Percentiles rank a stretch among this genome's conserved stretches.
Conservation (phyloP, 352 stramenopile species). For the Phytopythium boreale region DNA sequence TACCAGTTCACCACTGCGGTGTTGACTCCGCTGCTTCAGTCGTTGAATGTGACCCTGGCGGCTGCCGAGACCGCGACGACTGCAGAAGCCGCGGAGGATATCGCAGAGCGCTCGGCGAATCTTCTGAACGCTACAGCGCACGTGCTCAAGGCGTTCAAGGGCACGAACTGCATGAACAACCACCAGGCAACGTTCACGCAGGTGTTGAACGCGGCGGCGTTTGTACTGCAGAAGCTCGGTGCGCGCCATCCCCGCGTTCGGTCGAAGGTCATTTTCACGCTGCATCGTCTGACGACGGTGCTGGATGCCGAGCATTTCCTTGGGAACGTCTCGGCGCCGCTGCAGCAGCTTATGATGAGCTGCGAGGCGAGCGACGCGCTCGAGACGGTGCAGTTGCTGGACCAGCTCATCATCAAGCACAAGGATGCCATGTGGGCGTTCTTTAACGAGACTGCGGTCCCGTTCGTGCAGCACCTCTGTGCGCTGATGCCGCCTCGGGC, state of each 20-base stretch:
- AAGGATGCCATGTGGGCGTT: conserved; percentile 66
- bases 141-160: conserved; percentile 81
- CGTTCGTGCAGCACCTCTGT: conserved; percentile 75
- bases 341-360: conserved; percentile 68
- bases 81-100: conserved; percentile 32
- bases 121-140: conserved; percentile 80
- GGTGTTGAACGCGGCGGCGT: conserved; percentile 58
- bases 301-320: conserved; percentile 73
- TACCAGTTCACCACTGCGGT: conserved; percentile 75
- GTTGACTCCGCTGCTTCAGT: conserved; percentile 63
- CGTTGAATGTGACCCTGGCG: conserved; percentile 52
- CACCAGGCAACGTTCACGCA: conserved; percentile 76
- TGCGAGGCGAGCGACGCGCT: conserved; percentile 67
- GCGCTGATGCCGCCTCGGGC: conserved; percentile 51
- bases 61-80: conserved; percentile 25
- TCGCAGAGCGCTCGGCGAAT: conserved; percentile 47
- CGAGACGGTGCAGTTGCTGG: conserved; percentile 79
- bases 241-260: conserved; percentile 47
- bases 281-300: conserved; percentile 74
- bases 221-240: conserved; percentile 49
- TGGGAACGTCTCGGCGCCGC: conserved; percentile 53
- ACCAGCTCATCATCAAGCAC: conserved; percentile 88
- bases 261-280: conserved; percentile 78
- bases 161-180: conserved; percentile 64
- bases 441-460: conserved; percentile 59